A percentile compares a stretch with the other conserved stretches of the same genome.
These are phyloP conservation scores for Alopecurus myosuroides DNA, from an alignment of 176 grass and related monocot genomes.

Conservation along the genomic window DNA sequence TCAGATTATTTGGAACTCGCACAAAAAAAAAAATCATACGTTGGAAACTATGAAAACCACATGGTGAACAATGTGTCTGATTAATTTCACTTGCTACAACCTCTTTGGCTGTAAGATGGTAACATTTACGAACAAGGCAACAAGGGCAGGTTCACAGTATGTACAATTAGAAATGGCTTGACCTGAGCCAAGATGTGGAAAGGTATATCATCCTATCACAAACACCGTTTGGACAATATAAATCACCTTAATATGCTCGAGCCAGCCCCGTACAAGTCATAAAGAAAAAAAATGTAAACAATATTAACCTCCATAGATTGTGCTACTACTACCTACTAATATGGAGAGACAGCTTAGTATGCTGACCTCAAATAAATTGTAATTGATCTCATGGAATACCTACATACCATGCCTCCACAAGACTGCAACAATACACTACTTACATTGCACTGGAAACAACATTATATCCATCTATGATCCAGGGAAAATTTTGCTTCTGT, in stretches of 20 bases:
- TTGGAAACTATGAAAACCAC: background rate
- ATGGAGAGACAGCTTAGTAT: background rate
- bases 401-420: background rate
- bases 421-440: background rate
- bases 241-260: background rate
- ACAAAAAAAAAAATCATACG: background rate
- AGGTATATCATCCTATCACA: background rate
- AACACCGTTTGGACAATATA: background rate
- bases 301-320: background rate
- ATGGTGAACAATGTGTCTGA: background rate
- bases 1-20: background rate
- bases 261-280: background rate
- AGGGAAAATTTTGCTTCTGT: background rate
- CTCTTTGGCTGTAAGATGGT: background rate
- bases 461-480: conserved; percentile 9
- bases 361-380: conserved; percentile 13
- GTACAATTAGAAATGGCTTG: background rate
- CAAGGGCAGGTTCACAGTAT: background rate
- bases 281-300: background rate
- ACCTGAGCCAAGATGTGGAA: background rate
- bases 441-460: background rate
- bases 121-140: background rate
- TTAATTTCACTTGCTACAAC: background rate
- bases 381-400: background rate
- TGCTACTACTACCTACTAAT: background rate